These are phyloP conservation scores for Aphanomyces euteiches DNA, from an alignment of 352 stramenopile genomes.

Conservation along the genomic window DNA sequence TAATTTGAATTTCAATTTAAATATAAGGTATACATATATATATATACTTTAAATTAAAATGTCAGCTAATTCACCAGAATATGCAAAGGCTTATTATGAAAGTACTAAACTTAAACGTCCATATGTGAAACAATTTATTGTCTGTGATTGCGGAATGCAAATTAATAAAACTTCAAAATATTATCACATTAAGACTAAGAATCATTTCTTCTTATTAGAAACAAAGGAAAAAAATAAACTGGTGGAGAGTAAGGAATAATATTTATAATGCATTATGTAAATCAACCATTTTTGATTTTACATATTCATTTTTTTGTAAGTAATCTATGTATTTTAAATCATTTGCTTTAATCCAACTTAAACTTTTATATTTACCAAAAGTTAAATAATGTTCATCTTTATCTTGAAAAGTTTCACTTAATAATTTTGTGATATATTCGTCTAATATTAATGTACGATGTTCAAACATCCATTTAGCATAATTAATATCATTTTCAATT, in stretches of 20 bases:
- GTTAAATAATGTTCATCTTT: no score
- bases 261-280: slow-evolving; percentile 1
- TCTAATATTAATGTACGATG: background rate
- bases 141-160: slow-evolving; percentile 3
- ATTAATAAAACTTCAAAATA: slow-evolving; percentile 10
- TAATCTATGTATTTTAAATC: background rate
- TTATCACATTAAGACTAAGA: background rate
- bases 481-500: slow-evolving; percentile 8
- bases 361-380: no score
- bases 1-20: background rate
- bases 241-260: no score
- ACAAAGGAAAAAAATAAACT: slow-evolving; percentile 4
- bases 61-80: background rate
- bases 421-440: background rate
- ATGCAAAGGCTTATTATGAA: slow-evolving; percentile 9
- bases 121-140: slow-evolving; percentile 5
- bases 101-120: background rate
- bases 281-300: background rate
- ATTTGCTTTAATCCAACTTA: no score
- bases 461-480: slow-evolving; percentile 9
- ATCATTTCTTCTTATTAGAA: slow-evolving; percentile 3
- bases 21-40: background rate
- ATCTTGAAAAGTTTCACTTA: no score
- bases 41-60: no score
- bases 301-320: slow-evolving; percentile 3